A percentile compares a stretch with the other conserved stretches of the same genome.
These are phyloP conservation scores for Bisporella sp. DNA, from an alignment of 2,329 filamentous ascomycete genomes.

Conservation along the genomic window DNA sequence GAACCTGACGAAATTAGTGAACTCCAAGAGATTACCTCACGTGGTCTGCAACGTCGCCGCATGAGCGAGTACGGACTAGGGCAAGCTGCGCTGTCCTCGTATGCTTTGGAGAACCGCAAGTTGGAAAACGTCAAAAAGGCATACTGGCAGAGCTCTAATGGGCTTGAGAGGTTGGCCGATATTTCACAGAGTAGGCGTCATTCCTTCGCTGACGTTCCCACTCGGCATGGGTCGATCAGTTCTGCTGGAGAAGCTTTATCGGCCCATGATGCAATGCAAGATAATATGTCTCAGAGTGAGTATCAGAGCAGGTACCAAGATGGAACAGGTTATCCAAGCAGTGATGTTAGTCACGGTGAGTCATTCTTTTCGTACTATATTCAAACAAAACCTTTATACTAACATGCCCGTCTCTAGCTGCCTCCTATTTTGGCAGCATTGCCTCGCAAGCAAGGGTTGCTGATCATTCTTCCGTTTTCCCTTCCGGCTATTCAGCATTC, in stretches of 20 bases:
- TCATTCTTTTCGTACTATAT: no score
- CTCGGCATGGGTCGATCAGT: slow-evolving; percentile 56
- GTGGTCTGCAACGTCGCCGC: slow-evolving; percentile 25
- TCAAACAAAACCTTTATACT: slow-evolving; percentile 6
- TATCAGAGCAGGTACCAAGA: slow-evolving; percentile 25
- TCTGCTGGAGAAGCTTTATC: slow-evolving; percentile 47
- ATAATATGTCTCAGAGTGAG: slow-evolving; percentile 22
- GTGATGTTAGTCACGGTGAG: slow-evolving; percentile 26
- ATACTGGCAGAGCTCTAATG: slow-evolving; percentile 66
- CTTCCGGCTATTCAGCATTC: slow-evolving; percentile 21
- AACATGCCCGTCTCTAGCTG: slow-evolving; percentile 5
- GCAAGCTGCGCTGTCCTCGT: slow-evolving; percentile 24
- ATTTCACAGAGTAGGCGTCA: slow-evolving; percentile 70
- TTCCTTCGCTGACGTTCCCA: slow-evolving; percentile 67
- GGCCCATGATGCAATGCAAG: slow-evolving; percentile 28
- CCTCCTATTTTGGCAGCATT: slow-evolving; percentile 23
- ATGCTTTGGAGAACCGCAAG: slow-evolving; percentile 52
- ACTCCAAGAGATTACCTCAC: slow-evolving; percentile 24
- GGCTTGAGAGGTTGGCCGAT: slow-evolving; percentile 54
- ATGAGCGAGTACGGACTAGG: slow-evolving; percentile 30
- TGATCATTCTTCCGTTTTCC: slow-evolving; percentile 17
- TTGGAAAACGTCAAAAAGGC: slow-evolving; percentile 59
- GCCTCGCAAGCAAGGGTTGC: slow-evolving; percentile 6
- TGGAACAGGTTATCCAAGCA: slow-evolving; percentile 19
- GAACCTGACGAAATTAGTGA: slow-evolving; percentile 60